phyloP scores from a whole-genome alignment of 1,284 basidiomycete genomes.

The Sparassis latifolia region DNA sequence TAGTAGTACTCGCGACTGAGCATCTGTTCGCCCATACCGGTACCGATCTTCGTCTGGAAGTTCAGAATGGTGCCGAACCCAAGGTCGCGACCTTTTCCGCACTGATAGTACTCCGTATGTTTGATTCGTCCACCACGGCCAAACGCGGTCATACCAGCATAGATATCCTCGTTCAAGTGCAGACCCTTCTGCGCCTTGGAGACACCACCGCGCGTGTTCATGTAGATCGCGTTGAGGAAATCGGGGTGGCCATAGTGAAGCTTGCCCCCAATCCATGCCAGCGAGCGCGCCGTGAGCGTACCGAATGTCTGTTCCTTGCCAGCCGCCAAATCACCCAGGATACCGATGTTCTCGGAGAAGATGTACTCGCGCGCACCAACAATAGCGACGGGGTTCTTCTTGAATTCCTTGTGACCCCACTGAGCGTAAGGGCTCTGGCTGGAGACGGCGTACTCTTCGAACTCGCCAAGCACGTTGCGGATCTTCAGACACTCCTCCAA shows the following conservation, averaged over 20 bases:
- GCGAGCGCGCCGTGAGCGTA: conserved; percentile 89
- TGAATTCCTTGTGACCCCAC: conserved; percentile 84
- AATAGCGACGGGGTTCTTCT: conserved; percentile 88
- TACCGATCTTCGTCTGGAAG: conserved; percentile 99
- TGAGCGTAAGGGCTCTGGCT: conserved; percentile 89
- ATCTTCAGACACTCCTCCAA: conserved; percentile 99
- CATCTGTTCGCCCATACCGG: conserved; percentile 99
- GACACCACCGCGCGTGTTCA: conserved; percentile 97
- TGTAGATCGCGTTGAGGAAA: conserved; percentile 97
- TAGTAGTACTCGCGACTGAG: conserved; percentile 99
- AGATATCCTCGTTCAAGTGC: conserved; percentile 99
- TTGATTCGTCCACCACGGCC: conserved; percentile 97
- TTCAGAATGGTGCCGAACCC: conserved; percentile 99
- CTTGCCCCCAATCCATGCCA: conserved; percentile 98
- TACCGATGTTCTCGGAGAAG: conserved; percentile 99
- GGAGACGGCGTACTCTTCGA: conserved; percentile 89
- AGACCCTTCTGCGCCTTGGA: conserved; percentile 99
- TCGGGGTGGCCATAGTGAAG: conserved; percentile 99
- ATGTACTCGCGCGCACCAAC: conserved; percentile 99
- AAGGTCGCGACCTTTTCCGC: conserved; percentile 97
- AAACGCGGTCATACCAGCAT: conserved; percentile 98
- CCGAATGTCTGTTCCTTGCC: conserved; percentile 99
- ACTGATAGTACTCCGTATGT: conserved; percentile 98
- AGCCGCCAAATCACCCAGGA: conserved; percentile 95
- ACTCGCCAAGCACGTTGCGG: conserved; percentile 95